phyloP scores from a whole-genome alignment of 495 filamentous ascomycete genomes.

The Penicillium goetzii region DNA sequence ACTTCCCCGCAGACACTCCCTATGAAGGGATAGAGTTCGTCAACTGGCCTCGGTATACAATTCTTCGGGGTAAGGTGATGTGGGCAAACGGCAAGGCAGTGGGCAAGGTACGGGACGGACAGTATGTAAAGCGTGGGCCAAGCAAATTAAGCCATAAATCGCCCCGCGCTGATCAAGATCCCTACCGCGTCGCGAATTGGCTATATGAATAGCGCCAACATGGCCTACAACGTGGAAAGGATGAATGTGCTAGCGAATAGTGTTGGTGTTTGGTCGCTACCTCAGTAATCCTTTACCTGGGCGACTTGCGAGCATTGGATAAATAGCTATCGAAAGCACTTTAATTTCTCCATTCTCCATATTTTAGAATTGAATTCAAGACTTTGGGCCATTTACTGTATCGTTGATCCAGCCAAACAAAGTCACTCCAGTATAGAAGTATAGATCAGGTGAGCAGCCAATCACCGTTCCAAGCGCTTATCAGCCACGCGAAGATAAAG shows the following conservation, averaged over 20 bases:
- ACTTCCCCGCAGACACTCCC: constrained; percentile 48
- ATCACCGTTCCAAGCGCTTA: not conserved
- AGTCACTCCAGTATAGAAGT: no score
- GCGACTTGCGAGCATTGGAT: no score
- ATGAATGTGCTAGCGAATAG: not conserved
- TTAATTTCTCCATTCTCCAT: no score
- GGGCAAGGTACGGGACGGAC: constrained; percentile 54
- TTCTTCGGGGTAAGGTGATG: constrained; percentile 60
- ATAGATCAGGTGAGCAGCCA: not conserved
- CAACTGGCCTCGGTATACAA: constrained; percentile 65
- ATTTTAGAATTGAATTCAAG: no score
- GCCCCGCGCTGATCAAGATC: constrained; percentile 9
- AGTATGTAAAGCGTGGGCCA: constrained; percentile 55
- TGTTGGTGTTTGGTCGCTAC: no score
- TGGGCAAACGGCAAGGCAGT: constrained; percentile 57
- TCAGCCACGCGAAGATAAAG: not conserved
- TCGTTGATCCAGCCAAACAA: no score
- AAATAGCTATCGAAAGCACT: no score
- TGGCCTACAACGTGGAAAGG: not conserved
- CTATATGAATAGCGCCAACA: constrained; percentile 19
- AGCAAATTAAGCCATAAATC: constrained; percentile 16
- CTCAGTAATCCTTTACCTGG: no score
- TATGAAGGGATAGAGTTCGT: constrained; percentile 59
- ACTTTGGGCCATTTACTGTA: no score
- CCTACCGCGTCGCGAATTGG: constrained; percentile 18